phyloP scores from a whole-genome alignment of 2,329 filamentous ascomycete genomes.

The Cladosporium austrohemisphaericum region DNA sequence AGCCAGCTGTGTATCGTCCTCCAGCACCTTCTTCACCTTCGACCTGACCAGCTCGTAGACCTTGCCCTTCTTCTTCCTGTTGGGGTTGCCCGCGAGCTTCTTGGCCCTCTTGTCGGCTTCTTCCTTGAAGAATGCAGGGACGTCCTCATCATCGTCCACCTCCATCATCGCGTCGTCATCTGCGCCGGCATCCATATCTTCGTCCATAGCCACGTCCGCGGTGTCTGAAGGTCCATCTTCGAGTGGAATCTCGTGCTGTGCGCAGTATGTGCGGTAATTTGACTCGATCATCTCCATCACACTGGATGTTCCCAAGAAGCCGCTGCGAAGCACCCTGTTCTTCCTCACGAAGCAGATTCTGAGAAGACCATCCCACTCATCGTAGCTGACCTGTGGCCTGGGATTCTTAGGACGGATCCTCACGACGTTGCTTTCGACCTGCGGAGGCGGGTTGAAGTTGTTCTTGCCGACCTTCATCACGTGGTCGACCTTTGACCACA shows the following conservation, averaged over 20 bases:
- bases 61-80: slow-evolving; percentile 69
- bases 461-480: slow-evolving; percentile 94
- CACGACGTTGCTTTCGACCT: slow-evolving; percentile 88
- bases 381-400: slow-evolving; percentile 82
- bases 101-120: slow-evolving; percentile 51
- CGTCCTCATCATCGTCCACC: slow-evolving; percentile 62
- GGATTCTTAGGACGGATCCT: slow-evolving; percentile 84
- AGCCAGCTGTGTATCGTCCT: slow-evolving; percentile 72
- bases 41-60: slow-evolving; percentile 76
- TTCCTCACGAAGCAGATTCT: slow-evolving; percentile 80
- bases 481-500: slow-evolving; percentile 70
- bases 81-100: slow-evolving; percentile 46
- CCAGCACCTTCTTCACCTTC: slow-evolving; percentile 82
- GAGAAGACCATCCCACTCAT: slow-evolving; percentile 90
- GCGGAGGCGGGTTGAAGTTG: slow-evolving; percentile 92
- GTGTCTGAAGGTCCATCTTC: slow-evolving; percentile 59
- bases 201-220: slow-evolving; percentile 44
- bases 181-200: slow-evolving; percentile 39
- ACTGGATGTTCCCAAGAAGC: slow-evolving; percentile 74
- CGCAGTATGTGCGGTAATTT: slow-evolving; percentile 89
- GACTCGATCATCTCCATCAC: slow-evolving; percentile 77
- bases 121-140: slow-evolving; percentile 82
- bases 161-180: slow-evolving; percentile 49
- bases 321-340: slow-evolving; percentile 82
- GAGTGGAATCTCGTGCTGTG: slow-evolving; percentile 74